phyloP scores from a whole-genome alignment of 768 basidiomycete species.

The Kwoniella newhampshirensis region DNA sequence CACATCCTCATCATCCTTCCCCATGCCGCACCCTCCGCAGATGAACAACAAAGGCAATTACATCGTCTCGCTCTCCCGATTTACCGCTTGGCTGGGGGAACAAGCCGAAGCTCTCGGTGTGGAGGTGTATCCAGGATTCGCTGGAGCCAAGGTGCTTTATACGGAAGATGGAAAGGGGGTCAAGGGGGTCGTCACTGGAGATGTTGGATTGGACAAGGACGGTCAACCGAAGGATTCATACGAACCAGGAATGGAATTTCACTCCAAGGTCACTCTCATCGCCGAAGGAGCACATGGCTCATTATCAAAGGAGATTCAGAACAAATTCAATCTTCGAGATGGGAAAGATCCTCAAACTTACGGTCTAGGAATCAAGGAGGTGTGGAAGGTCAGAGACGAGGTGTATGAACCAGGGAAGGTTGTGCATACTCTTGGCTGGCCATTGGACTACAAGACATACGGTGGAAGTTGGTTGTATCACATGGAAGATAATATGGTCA shows the following conservation, averaged over 20 bases:
- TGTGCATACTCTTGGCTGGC: slow-evolving; percentile 95
- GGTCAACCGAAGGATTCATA: slow-evolving; percentile 78
- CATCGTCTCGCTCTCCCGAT: slow-evolving; percentile 80
- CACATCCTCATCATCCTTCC: slow-evolving; percentile 66
- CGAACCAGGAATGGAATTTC: slow-evolving; percentile 95
- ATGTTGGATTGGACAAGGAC: slow-evolving; percentile 81
- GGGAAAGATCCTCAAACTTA: slow-evolving; percentile 86
- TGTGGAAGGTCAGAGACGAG: slow-evolving; percentile 79
- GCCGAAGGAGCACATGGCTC: slow-evolving; percentile 95
- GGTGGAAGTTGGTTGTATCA: slow-evolving; percentile 96
- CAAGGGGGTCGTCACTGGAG: slow-evolving; percentile 83
- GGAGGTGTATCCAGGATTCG: slow-evolving; percentile 96
- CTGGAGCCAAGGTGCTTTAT: slow-evolving; percentile 79
- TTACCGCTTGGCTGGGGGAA: slow-evolving; percentile 82
- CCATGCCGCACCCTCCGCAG: slow-evolving; percentile 93
- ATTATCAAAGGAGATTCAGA: slow-evolving; percentile 74
- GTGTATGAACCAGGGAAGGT: slow-evolving; percentile 72
- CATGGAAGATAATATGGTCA: slow-evolving; percentile 87
- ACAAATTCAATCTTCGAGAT: slow-evolving; percentile 70
- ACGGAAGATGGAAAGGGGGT: slow-evolving; percentile 65
- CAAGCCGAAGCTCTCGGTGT: slow-evolving; percentile 82
- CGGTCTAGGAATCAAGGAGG: slow-evolving; percentile 93
- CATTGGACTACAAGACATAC: slow-evolving; percentile 75
- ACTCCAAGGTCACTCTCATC: slow-evolving; percentile 83
- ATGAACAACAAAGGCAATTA: slow-evolving; percentile 96